A percentile compares a stretch with the other conserved stretches of the same genome.
These are phyloP conservation scores for Aquanectria penicillioides DNA, from an alignment of 2,329 filamentous ascomycete species.

Conservation along the genomic window DNA sequence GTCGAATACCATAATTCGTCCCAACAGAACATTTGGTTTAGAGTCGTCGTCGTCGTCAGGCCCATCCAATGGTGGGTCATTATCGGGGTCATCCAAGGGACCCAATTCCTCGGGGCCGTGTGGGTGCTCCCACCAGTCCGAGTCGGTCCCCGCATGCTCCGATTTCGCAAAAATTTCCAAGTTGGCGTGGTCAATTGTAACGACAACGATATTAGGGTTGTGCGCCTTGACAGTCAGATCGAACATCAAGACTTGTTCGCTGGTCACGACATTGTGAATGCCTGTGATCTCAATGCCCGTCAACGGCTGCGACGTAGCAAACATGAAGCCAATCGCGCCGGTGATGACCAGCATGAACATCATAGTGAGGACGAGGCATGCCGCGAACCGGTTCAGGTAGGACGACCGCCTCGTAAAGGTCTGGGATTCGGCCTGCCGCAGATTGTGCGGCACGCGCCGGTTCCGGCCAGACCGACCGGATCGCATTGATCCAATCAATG, in stretches of 20 bases:
- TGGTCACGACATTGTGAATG: constrained; percentile 90
- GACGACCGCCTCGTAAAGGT: constrained; percentile 71
- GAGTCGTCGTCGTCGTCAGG: constrained; percentile 70
- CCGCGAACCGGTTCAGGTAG: constrained; percentile 79
- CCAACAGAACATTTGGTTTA: constrained; percentile 86
- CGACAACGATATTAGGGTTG: constrained; percentile 92
- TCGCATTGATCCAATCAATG: constrained; percentile 73
- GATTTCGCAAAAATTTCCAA: constrained; percentile 96
- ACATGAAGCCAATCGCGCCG: constrained; percentile 88
- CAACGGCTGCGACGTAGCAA: constrained; percentile 90
- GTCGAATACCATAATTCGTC: constrained; percentile 86
- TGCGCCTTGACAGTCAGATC: constrained; percentile 88
- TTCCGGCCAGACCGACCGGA: constrained; percentile 66
- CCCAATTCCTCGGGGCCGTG: constrained; percentile 41
- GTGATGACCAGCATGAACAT: constrained; percentile 84
- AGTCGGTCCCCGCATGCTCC: constrained; percentile 80
- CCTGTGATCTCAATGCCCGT: constrained; percentile 80
- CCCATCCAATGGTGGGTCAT: constrained; percentile 61
- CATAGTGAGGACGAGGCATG: constrained; percentile 84
- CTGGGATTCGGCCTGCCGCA: constrained; percentile 79
- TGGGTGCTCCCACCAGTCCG: constrained; percentile 65
- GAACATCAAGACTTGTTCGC: constrained; percentile 94
- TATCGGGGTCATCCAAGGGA: constrained; percentile 44
- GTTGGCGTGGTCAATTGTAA: constrained; percentile 87
- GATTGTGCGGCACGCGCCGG: constrained; percentile 63